Conservation (phyloP, 2,329 filamentous ascomycete species). For the Rhinocladiella mackenziei region DNA sequence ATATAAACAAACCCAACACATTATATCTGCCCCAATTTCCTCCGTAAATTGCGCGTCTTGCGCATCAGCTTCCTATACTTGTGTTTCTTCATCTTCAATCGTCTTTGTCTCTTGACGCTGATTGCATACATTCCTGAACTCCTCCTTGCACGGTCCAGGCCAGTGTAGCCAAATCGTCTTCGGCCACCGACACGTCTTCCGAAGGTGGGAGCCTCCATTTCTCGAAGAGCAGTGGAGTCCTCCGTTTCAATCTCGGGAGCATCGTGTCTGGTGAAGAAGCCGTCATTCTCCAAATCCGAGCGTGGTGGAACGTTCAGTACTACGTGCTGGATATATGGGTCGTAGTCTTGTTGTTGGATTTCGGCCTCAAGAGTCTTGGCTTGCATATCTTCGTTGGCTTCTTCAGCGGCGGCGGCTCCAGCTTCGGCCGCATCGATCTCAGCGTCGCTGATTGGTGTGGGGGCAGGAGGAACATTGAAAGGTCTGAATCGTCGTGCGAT, state of each 20-base stretch:
- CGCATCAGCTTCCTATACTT: conserved; percentile 99
- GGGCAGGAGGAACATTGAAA: conserved; percentile 80
- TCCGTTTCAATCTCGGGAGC: conserved; percentile 18
- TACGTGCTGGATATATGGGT: conserved; percentile 37
- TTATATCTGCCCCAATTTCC: conserved; percentile 66
- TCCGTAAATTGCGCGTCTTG: conserved; percentile 79
- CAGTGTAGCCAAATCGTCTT: conserved; percentile 34
- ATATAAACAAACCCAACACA: too few species aligned
- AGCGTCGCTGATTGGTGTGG: conserved; percentile 55
- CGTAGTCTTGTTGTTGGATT: conserved; percentile 21
- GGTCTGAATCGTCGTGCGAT: conserved; percentile 69
- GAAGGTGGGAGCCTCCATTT: conserved; percentile 8
- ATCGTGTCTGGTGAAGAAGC: conserved; percentile 42
- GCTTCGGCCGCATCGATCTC: conserved; percentile 40
- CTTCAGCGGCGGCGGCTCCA: conserved; percentile 35
- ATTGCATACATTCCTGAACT: conserved; percentile 67
- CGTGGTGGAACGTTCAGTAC: conserved; percentile 49
- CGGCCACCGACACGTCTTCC: conserved; percentile 11
- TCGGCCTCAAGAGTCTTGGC: conserved; percentile 27
- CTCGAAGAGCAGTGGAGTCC: conserved; percentile 6
- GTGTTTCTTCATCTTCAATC: conserved; percentile 99
- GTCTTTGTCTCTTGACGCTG: conserved; percentile 85
- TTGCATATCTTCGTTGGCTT: conserved; percentile 34
- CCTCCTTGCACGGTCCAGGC: conserved; percentile 32
- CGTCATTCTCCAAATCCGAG: conserved; percentile 50